Evolutionary conservation across 257 asterid species (phyloP).

Genomic region (Prunella vulgaris): DNA sequence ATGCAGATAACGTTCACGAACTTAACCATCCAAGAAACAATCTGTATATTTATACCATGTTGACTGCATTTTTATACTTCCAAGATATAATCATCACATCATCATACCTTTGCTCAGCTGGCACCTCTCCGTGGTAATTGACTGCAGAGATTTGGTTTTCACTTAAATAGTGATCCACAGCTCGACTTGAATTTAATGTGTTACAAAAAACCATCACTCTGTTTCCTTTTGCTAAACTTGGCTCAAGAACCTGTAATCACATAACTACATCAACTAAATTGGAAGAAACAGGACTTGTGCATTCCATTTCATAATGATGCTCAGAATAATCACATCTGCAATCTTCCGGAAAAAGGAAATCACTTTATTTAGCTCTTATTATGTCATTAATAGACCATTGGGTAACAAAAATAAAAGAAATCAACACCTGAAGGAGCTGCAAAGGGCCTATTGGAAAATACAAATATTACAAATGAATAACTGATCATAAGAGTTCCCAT

Average conservation of each 20-base stretch:
- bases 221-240: conserved; percentile 95
- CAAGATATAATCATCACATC: background rate
- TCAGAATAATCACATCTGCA: background rate
- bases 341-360: background rate
- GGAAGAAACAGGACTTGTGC: background rate
- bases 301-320: background rate
- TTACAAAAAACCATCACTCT: conserved; percentile 98
- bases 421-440: background rate
- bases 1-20: background rate
- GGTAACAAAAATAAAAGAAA: background rate
- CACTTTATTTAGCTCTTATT: background rate
- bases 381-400: background rate
- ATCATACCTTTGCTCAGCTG: conserved; percentile 82
- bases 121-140: conserved; percentile 98
- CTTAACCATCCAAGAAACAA: too few relatives aligned
- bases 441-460: background rate
- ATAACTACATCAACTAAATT: conserved; percentile 9
- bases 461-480: background rate
- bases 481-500: background rate
- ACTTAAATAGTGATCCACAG: conserved; percentile 81
- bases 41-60: too few relatives aligned
- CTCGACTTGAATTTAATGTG: conserved; percentile 95
- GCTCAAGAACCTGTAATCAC: conserved; percentile 85
- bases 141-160: conserved; percentile 88
- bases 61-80: too few relatives aligned